Evolutionary conservation across 2,329 filamentous ascomycete species (phyloP), one percentile per base, ranked within the genome.

Genomic region (Monilinia fructigena): DNA sequence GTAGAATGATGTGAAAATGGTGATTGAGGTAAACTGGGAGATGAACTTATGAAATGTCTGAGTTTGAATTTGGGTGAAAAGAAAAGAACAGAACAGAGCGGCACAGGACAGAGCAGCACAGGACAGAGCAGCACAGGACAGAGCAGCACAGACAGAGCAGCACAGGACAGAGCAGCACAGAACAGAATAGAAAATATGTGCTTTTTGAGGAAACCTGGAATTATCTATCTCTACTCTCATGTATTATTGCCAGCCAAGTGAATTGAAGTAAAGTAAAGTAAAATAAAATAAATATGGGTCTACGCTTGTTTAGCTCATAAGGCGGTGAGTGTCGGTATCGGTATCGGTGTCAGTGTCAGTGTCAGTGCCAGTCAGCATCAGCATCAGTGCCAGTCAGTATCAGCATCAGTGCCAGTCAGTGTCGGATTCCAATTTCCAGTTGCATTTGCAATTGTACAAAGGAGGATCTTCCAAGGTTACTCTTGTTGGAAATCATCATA

Each of bases 281-380:
- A 60, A 35, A 35, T 59, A 28, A 35, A 48, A 59, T 47, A 48
- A 59, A 23, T 59, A 40, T 59, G 26, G 42, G 23, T 11, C 20
- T 28, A 11, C 14, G 14, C 11, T 14, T 31, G 31, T 47, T 47
- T 59, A 52, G 45, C 31, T 62, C 6, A n/a, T 8, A 2, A 42
- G 48, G 38, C 50, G 50, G 35, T 55, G 6, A 2, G 20, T 48
- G 18, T n/a, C 20, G 8, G 10, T 2, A 35, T 26, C 14, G 14
- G 42, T 1, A 23, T 23, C 23, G 23, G 23, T 42, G 40, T 42
- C 31, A 6, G 31, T 31, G 31, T 23, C 23, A 23, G n/a, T n/a
- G n/a, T n/a, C n/a, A n/a, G 23, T 23, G 23, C 23, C 23, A 23
- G 23, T 23, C 23, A 23, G 23, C n/a, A n/a, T n/a, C n/a, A n/a